Percentiles rank a stretch among this genome's conserved stretches.
These are phyloP conservation scores for Zasmidium angulare DNA, from an alignment of 2,329 filamentous ascomycete genomes.

Conservation along the genomic window DNA sequence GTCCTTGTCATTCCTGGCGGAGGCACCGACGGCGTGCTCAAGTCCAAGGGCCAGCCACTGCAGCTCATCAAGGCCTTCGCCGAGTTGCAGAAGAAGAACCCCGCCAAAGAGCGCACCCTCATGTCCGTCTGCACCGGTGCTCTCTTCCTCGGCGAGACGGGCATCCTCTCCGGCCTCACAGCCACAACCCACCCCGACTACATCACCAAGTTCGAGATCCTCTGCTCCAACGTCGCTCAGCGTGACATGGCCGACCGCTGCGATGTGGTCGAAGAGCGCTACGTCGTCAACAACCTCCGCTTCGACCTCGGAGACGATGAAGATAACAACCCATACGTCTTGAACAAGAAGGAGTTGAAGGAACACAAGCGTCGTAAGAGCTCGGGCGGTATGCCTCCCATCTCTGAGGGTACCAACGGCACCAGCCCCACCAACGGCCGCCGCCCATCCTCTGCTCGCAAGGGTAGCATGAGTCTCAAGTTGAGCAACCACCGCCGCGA, in stretches of 20 bases:
- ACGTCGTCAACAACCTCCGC: constrained; percentile 87
- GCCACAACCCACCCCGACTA: constrained; percentile 82
- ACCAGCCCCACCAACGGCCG: constrained; percentile 40
- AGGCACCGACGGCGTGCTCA: constrained; percentile 62
- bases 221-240: constrained; percentile 72
- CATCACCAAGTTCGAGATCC: constrained; percentile 76
- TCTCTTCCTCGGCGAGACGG: constrained; percentile 73
- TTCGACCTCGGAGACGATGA: constrained; percentile 77
- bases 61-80: constrained; percentile 72
- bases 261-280: constrained; percentile 80
- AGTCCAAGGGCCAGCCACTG: constrained; percentile 67
- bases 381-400: constrained; percentile 41
- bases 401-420: constrained; percentile 29
- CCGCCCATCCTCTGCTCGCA: constrained; percentile 53
- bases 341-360: constrained; percentile 60
- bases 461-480: constrained; percentile 82
- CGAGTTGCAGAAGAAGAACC: constrained; percentile 76
- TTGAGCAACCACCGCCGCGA: constrained; percentile 72
- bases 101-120: constrained; percentile 75
- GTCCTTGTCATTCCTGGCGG: constrained; percentile 77
- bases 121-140: constrained; percentile 78
- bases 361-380: constrained; percentile 50
- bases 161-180: constrained; percentile 74
- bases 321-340: constrained; percentile 80
- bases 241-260: constrained; percentile 72